Percentiles rank a stretch among this genome's conserved stretches.
These are phyloP conservation scores for Lablab purpureus DNA, from an alignment of 306 rosid genomes.

Conservation along the genomic window DNA sequence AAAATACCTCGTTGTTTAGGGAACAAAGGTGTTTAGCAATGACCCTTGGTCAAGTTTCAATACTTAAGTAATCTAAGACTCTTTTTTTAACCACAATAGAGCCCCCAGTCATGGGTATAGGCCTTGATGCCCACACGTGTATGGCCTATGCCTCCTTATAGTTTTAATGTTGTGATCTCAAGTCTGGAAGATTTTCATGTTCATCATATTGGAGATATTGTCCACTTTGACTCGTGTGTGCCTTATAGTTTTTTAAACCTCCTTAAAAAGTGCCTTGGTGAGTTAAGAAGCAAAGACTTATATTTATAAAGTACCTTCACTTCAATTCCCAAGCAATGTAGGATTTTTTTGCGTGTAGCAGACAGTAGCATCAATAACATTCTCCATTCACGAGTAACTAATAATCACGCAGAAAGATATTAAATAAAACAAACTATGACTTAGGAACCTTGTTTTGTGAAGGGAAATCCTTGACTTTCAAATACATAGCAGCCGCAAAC, in stretches of 20 bases:
- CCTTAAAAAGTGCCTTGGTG: neutral
- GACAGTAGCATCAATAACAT: neutral
- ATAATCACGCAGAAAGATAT: neutral
- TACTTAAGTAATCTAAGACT: too few species aligned
- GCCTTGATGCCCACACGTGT: neutral
- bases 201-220: too few species aligned
- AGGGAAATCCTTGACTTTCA: conserved; percentile 80
- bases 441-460: conserved; percentile 74
- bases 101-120: neutral
- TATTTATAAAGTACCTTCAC: too few species aligned
- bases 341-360: too few species aligned
- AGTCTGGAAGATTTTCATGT: neutral
- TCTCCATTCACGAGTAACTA: conserved; percentile 7
- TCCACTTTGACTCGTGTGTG: too few species aligned
- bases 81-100: too few species aligned
- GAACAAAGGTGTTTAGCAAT: too few species aligned
- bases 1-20: too few species aligned
- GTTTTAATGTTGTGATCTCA: too few species aligned
- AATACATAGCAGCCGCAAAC: conserved; percentile 92
- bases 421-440: neutral
- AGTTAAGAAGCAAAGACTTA: too few species aligned
- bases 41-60: too few species aligned
- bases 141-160: neutral
- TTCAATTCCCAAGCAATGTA: neutral
- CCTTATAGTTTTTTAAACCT: neutral